Evolutionary conservation across 2,329 filamentous ascomycete genomes (phyloP).

Genomic region (Colletotrichum tamarilloi): DNA sequence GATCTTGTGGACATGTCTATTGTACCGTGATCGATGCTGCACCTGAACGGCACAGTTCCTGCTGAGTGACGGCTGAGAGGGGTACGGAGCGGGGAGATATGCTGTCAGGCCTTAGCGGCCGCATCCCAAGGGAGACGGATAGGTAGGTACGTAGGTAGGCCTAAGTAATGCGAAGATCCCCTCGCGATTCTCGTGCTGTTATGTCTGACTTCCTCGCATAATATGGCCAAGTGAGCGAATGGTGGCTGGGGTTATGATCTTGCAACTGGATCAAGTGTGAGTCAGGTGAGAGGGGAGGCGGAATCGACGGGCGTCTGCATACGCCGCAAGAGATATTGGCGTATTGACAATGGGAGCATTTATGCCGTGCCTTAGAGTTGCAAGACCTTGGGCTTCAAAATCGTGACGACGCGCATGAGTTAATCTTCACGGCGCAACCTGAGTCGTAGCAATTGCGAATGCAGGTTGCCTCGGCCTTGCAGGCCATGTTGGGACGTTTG

Average conservation of each 20-base stretch:
- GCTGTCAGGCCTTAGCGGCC: not conserved
- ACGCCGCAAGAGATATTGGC: not conserved
- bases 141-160: no score
- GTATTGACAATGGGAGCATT: not conserved
- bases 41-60: slow-evolving; percentile 1
- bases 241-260: not conserved
- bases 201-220: not conserved
- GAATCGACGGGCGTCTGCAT: not conserved
- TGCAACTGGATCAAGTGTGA: not conserved
- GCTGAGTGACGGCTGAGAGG: not conserved
- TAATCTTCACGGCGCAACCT: not conserved
- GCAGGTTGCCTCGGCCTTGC: not conserved
- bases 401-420: not conserved
- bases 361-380: not conserved
- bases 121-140: not conserved
- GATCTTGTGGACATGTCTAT: not conserved
- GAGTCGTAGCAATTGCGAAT: not conserved
- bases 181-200: not conserved
- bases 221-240: not conserved
- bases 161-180: not conserved
- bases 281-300: not conserved
- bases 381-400: not conserved
- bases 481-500: not conserved
- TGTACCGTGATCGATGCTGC: slow-evolving; percentile 16
- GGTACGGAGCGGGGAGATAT: not conserved